Evolutionary conservation across 208 protist species (phyloP).

Genomic region (Acanthamoeba royreba): DNA sequence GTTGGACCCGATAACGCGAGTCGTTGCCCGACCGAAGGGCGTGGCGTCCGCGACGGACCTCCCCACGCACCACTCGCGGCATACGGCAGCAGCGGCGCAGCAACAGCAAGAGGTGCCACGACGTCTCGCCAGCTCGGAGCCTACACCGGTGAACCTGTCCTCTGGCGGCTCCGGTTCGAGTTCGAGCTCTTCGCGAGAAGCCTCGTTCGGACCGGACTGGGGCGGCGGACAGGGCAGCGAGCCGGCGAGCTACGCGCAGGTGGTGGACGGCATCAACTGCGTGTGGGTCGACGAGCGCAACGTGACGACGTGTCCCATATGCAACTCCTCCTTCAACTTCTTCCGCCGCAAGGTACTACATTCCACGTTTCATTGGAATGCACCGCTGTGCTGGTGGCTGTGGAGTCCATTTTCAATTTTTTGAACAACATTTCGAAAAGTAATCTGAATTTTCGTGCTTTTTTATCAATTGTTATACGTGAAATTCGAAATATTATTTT

Average conservation of each 20-base stretch:
- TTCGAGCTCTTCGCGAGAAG: background rate
- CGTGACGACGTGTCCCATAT: background rate
- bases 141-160: no score
- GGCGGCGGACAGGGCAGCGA: background rate
- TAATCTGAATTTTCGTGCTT: background rate
- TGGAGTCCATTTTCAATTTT: background rate
- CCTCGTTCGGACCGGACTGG: background rate
- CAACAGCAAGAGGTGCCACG: no score
- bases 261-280: conserved; percentile 8
- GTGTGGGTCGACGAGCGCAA: background rate
- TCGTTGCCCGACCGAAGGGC: no score
- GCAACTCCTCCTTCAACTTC: background rate
- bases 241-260: background rate
- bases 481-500: background rate
- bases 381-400: background rate
- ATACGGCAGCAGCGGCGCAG: no score
- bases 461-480: background rate
- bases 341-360: background rate
- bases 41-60: no score
- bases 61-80: no score
- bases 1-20: no score
- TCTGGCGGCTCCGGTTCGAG: background rate
- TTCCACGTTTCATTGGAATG: background rate
- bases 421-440: no score
- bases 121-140: no score